A percentile compares a stretch with the other conserved stretches of the same genome.
Conservation (phyloP, 73 alveolate genomes). For the Effrenium voratum region DNA sequence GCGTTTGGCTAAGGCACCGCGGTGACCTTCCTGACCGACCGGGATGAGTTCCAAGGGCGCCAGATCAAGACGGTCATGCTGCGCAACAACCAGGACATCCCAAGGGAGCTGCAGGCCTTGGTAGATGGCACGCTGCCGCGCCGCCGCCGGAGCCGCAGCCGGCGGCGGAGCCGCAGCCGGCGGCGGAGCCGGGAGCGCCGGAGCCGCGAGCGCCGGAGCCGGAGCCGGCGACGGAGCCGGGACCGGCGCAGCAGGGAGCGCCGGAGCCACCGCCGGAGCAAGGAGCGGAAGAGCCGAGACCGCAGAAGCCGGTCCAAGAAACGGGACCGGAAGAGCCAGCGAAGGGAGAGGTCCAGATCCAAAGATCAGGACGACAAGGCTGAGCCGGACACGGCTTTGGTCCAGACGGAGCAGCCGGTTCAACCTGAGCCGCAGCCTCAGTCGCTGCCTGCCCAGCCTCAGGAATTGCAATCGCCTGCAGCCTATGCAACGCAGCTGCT, state of each 20-base stretch:
- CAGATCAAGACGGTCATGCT: slow-evolving; percentile 74
- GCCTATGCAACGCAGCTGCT: no score
- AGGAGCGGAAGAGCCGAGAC: neutral
- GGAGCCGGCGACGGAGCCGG: slow-evolving; percentile 6
- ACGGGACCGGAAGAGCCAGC: slow-evolving; percentile 14
- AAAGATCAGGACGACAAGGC: neutral
- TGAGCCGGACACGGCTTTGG: neutral
- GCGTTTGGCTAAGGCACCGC: slow-evolving; percentile 20
- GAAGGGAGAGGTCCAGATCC: slow-evolving; percentile 47
- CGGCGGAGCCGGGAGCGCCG: slow-evolving; percentile 32
- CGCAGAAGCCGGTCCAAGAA: neutral
- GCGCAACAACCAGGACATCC: slow-evolving; percentile 79
- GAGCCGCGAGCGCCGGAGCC: neutral
- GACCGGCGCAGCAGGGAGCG: slow-evolving; percentile 10
- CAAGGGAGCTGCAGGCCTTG: slow-evolving; percentile 68
- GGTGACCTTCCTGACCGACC: slow-evolving; percentile 77
- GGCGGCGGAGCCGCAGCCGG: slow-evolving; percentile 29
- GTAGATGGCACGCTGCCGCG: slow-evolving; percentile 87
- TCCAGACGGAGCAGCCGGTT: neutral
- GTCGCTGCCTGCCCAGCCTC: neutral
- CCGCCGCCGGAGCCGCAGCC: slow-evolving; percentile 91
- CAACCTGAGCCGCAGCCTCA: neutral
- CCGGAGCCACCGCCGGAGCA: slow-evolving; percentile 21
- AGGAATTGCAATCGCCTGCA: neutral
- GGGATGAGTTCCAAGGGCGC: slow-evolving; percentile 80